These are phyloP conservation scores for Pseudocercospora pini-densiflorae DNA, from an alignment of 2,329 filamentous ascomycete species.

Conservation along the genomic window DNA sequence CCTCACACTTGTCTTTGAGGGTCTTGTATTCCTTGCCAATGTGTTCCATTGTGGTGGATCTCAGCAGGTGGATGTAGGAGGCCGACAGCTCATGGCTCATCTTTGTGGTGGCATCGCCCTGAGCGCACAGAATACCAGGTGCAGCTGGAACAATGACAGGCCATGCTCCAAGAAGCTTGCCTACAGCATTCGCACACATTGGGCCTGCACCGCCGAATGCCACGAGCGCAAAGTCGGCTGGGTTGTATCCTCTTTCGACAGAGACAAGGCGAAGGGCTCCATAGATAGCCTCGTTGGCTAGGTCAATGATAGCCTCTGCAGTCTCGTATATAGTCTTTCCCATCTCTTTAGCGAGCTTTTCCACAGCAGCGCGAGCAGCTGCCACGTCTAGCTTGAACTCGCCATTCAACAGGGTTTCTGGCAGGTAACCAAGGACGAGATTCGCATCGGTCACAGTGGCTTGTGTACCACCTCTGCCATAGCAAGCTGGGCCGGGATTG, in stretches of 20 bases:
- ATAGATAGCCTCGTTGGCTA: constrained; percentile 36
- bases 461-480: constrained; percentile 33
- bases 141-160: constrained; percentile 36
- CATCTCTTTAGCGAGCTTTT: constrained; percentile 32
- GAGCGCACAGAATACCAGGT: constrained; percentile 35
- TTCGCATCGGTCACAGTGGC: constrained; percentile 36
- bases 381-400: constrained; percentile 35
- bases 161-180: constrained; percentile 35
- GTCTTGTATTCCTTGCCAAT: constrained; percentile 26
- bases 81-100: constrained; percentile 36
- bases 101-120: constrained; percentile 35
- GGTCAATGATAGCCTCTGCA: constrained; percentile 34
- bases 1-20: constrained; percentile 29
- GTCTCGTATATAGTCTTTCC: constrained; percentile 33
- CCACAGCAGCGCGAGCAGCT: constrained; percentile 31
- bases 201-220: constrained; percentile 34
- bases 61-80: constrained; percentile 33
- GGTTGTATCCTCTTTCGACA: constrained; percentile 34
- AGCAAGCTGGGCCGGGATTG: constrained; percentile 33
- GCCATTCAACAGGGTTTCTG: constrained; percentile 33
- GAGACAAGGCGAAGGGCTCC: constrained; percentile 34
- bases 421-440: constrained; percentile 34
- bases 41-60: constrained; percentile 30
- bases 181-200: constrained; percentile 31
- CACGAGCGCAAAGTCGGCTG: constrained; percentile 35